Percentiles rank a stretch among this genome's conserved stretches.
phyloP scores from a whole-genome alignment of 139 green algal species.

The Chlorella sp. region DNA sequence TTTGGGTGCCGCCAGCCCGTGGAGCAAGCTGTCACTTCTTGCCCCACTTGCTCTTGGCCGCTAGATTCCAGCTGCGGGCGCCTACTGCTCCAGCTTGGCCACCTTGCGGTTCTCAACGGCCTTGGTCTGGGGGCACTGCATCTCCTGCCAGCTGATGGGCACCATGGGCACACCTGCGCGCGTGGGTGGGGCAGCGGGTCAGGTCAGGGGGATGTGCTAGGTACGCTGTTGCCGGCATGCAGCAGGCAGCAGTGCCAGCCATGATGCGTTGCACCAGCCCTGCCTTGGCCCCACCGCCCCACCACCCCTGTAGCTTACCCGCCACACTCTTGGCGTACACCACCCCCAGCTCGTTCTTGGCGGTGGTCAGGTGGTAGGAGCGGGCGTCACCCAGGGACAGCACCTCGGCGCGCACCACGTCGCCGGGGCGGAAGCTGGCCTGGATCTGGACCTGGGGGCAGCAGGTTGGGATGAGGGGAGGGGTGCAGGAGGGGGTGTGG shows the following conservation, averaged over 20 bases:
- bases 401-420: constrained; percentile 84
- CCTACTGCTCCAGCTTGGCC: constrained; percentile 60
- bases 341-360: constrained; percentile 91
- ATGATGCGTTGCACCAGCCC: too few species aligned
- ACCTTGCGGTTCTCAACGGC: constrained; percentile 85
- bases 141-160: constrained; percentile 81
- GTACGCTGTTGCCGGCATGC: too few species aligned
- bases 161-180: constrained; percentile 77
- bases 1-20: too few species aligned
- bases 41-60: too few species aligned
- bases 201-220: too few species aligned
- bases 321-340: constrained; percentile 83
- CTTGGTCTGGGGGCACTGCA: constrained; percentile 84
- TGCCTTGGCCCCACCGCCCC: too few species aligned
- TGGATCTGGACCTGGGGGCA: constrained; percentile 72
- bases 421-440: constrained; percentile 89
- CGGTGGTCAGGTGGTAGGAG: constrained; percentile 93
- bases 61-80: neutral
- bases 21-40: too few species aligned
- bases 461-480: too few species aligned
- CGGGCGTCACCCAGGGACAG: constrained; percentile 87
- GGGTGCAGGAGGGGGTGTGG: neutral
- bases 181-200: neutral
- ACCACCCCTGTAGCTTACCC: too few species aligned
- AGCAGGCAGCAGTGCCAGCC: too few species aligned